Evolutionary conservation across 371 early-diverging fungal genomes (phyloP).

Genomic region (Apophysomyces variabilis): DNA sequence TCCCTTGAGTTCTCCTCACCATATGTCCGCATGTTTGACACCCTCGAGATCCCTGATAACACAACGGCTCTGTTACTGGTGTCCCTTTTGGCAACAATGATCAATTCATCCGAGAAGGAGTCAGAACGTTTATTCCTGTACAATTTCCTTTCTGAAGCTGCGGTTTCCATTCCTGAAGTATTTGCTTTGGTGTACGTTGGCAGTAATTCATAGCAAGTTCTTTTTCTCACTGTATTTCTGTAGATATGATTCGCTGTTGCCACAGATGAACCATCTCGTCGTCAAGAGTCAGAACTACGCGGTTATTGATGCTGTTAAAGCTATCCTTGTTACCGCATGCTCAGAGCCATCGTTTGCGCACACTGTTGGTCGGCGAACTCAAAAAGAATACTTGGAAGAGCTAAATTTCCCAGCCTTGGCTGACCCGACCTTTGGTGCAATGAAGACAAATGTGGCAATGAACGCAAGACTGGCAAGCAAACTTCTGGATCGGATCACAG

Average conservation of each 20-base stretch:
- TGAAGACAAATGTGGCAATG: slow-evolving; percentile 45
- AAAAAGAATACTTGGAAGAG: slow-evolving; percentile 53
- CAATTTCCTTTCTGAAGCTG: slow-evolving; percentile 63
- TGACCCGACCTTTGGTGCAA: slow-evolving; percentile 29
- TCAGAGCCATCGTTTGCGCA: slow-evolving; percentile 57
- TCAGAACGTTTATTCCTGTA: slow-evolving; percentile 69
- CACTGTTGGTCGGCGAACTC: slow-evolving; percentile 29
- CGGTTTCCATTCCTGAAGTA: slow-evolving; percentile 57
- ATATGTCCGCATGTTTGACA: slow-evolving; percentile 35
- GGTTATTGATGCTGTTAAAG: slow-evolving; percentile 53
- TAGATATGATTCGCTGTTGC: slow-evolving; percentile 55
- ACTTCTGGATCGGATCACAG: slow-evolving; percentile 64
- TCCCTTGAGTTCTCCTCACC: slow-evolving; percentile 13
- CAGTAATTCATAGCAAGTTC: slow-evolving; percentile 15
- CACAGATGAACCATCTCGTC: slow-evolving; percentile 55
- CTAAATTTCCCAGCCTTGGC: slow-evolving; percentile 47
- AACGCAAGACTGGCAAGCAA: slow-evolving; percentile 62
- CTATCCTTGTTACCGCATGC: slow-evolving; percentile 74
- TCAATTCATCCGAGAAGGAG: slow-evolving; percentile 68
- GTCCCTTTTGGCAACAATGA: slow-evolving; percentile 65
- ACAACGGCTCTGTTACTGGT: slow-evolving; percentile 61
- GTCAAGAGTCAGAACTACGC: slow-evolving; percentile 48
- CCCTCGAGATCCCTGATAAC: slow-evolving; percentile 50
- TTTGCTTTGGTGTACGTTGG: slow-evolving; percentile 48
- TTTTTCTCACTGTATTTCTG: neutral